Evolutionary conservation across 768 basidiomycete genomes (phyloP), one percentile per base, ranked within the genome.

Genomic region (Cystobasidium tubakii): DNA sequence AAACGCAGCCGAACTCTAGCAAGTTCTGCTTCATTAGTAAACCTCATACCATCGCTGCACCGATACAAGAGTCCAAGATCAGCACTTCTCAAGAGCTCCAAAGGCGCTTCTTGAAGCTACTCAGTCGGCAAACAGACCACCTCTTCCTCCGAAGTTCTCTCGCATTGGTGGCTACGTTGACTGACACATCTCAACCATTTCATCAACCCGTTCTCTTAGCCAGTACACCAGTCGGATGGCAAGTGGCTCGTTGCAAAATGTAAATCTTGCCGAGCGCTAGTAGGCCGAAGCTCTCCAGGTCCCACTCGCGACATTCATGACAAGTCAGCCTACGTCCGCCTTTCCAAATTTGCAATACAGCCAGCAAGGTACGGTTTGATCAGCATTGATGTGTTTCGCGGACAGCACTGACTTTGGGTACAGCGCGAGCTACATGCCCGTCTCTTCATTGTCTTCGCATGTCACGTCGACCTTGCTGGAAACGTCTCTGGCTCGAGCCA

Each of bases 391-490:
- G 62, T 25, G 4, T 7, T 23, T 65, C 3, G 31, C 63, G 12
- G 10, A 42, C 39, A 1, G 3, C 23, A 27, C 9, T 39, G 29
- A 33, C 39, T 39, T 53, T n/a, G 10, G 9, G 39, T 29, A 39
- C 19, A 55, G 64, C 73, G 34, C 27, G 44, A 77, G 42, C 57
- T 34, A 15, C 43, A 54, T 70, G 43, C 66, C 57, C 2, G 62
- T 82, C 81, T n/a, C 76, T 81, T 21, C 84, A 81, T 77, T 83
- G 83, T 31, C 72, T 84, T 85, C 63, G 79, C 81, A 0, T 78
- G 85, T 98, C 34, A 86, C 92, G 15, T 87, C 91, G 75, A 92
- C 96, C 78, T 90, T 98, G 90, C 85, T 86, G 33, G 95, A 95
- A 79, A 88, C 90, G 66, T 89, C 91, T 3, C 88, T 90, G 67